Conservation (phyloP, 306 rosid species). For the Begonia fuchsioides region DNA sequence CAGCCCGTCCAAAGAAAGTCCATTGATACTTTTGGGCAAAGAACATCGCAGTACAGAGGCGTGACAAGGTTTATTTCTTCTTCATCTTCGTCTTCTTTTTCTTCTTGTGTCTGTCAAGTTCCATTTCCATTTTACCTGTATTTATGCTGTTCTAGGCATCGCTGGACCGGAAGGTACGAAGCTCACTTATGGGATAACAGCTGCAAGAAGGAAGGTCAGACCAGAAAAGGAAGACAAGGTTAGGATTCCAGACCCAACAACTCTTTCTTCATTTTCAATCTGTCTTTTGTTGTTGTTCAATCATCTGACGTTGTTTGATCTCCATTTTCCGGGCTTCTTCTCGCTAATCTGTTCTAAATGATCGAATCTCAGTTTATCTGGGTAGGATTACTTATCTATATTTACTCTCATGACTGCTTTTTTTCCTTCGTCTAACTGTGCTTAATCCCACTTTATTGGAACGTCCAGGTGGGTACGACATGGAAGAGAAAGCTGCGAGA, state of each 20-base stretch:
- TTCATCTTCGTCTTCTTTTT: not conserved
- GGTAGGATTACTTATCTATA: slow-evolving; percentile 28
- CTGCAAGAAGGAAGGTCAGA: slow-evolving; percentile 97
- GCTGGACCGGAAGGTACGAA: slow-evolving; percentile 99
- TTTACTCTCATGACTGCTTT: not conserved
- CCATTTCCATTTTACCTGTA: not conserved
- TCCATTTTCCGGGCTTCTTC: slow-evolving; percentile 14
- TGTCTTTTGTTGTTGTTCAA: too few species aligned
- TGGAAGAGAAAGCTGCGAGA: slow-evolving; percentile 98
- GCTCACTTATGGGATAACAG: slow-evolving; percentile 99
- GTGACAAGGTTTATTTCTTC: slow-evolving; percentile 54
- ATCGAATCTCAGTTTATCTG: slow-evolving; percentile 54
- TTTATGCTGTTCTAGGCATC: slow-evolving; percentile 31
- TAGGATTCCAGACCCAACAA: not conserved
- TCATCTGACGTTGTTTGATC: too few species aligned
- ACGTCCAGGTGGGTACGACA: slow-evolving; percentile 79
- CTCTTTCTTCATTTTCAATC: too few species aligned
- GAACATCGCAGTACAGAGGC: slow-evolving; percentile 95
- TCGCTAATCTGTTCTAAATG: slow-evolving; percentile 16
- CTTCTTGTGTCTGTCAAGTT: not conserved
- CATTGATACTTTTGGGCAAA: slow-evolving; percentile 88
- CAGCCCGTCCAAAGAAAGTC: slow-evolving; percentile 90
- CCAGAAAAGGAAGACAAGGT: slow-evolving; percentile 99
- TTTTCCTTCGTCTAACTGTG: not conserved
- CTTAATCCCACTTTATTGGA: too few species aligned